phyloP scores from a whole-genome alignment of 768 basidiomycete species.

The Russula brevipes region DNA sequence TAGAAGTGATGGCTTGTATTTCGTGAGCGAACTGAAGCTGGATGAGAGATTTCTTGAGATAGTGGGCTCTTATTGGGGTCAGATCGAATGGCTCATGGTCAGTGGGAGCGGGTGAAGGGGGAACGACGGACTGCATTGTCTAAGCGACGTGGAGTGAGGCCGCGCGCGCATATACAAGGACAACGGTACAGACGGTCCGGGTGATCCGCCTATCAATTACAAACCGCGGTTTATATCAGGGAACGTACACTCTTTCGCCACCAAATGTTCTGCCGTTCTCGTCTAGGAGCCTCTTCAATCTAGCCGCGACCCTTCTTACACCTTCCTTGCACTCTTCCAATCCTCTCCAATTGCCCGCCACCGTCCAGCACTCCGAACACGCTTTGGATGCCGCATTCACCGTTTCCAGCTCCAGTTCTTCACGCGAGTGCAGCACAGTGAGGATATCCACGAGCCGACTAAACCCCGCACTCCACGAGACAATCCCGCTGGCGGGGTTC shows the following conservation, averaged over 20 bases:
- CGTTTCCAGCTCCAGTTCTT: slow-evolving; percentile 73
- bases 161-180: background rate
- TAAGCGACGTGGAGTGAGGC: background rate
- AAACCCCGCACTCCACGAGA: slow-evolving; percentile 64
- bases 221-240: slow-evolving; percentile 20
- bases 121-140: background rate
- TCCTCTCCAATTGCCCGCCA: slow-evolving; percentile 62
- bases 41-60: slow-evolving; percentile 94
- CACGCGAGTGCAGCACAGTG: slow-evolving; percentile 59
- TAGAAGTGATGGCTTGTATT: slow-evolving; percentile 57
- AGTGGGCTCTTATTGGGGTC: slow-evolving; percentile 90
- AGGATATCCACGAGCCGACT: slow-evolving; percentile 65
- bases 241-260: slow-evolving; percentile 37
- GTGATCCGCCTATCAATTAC: slow-evolving; percentile 1
- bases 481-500: slow-evolving; percentile 50
- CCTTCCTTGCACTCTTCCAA: slow-evolving; percentile 59
- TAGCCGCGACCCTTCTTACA: slow-evolving; percentile 55
- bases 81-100: slow-evolving; percentile 35
- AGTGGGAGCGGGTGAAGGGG: background rate
- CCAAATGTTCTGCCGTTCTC: slow-evolving; percentile 45
- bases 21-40: slow-evolving; percentile 82
- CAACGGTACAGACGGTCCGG: slow-evolving; percentile 2
- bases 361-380: slow-evolving; percentile 79
- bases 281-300: slow-evolving; percentile 54
- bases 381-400: slow-evolving; percentile 62